Percentiles rank a stretch among this genome's conserved stretches.
These are phyloP conservation scores for Corymbia maculata DNA, from an alignment of 345 rosid genomes.

Conservation along the genomic window DNA sequence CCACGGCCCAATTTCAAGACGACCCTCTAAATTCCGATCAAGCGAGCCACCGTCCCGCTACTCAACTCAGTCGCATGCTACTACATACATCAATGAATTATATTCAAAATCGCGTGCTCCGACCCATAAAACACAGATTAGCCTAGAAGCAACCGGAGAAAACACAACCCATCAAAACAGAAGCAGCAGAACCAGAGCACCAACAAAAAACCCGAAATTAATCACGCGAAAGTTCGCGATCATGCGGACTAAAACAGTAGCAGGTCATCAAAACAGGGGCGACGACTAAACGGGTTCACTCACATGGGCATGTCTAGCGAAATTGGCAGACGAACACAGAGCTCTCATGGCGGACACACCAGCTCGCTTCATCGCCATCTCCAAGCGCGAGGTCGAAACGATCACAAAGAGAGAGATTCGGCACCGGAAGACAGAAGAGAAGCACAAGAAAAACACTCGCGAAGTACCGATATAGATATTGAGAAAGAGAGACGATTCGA, in stretches of 20 bases:
- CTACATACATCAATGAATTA: neutral
- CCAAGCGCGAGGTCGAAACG: neutral
- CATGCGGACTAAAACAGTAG: neutral
- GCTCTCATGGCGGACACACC: conserved; percentile 34
- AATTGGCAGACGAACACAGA: conserved; percentile 10
- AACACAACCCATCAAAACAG: neutral
- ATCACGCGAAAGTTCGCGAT: neutral
- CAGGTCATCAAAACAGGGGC: neutral
- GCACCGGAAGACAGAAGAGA: neutral
- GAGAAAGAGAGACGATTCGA: neutral
- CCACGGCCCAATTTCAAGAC: neutral
- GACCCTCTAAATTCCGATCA: neutral
- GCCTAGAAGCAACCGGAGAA: neutral
- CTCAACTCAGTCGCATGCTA: neutral
- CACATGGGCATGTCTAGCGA: conserved; percentile 55
- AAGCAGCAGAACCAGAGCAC: neutral
- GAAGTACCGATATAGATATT: neutral
- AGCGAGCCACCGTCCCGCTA: neutral
- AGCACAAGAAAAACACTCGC: neutral
- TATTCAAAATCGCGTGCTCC: neutral
- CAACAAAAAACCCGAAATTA: neutral
- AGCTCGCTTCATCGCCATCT: conserved; percentile 53
- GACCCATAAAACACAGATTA: neutral
- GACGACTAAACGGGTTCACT: conserved; percentile 1
- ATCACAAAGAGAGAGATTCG: neutral